Conservation (phyloP, 2,329 filamentous ascomycete genomes). For the Hirsutella thompsonii region DNA sequence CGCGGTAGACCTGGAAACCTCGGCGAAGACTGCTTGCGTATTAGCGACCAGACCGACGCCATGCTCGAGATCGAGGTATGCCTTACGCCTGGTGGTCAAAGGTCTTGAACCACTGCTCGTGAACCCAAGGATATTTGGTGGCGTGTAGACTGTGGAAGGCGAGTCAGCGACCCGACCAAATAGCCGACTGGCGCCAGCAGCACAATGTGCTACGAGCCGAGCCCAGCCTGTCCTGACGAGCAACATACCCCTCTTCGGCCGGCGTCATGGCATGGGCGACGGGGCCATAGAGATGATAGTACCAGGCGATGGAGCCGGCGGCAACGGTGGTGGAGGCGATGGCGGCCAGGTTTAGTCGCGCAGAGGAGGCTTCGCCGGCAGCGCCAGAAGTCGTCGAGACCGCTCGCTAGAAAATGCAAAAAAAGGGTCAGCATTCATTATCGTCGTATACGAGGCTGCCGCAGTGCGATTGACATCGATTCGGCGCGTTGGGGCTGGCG, state of each 20-base stretch:
- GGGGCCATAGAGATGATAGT: constrained; percentile 90
- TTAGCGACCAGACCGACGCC: background rate
- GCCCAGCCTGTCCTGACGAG: background rate
- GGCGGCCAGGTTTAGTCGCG: constrained; percentile 77
- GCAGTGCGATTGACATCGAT: constrained; percentile 15
- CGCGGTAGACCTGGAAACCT: constrained; percentile 98
- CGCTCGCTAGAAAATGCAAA: constrained; percentile 35
- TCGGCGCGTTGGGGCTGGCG: constrained; percentile 10
- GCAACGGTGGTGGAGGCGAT: constrained; percentile 77
- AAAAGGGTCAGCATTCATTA: constrained; percentile 23
- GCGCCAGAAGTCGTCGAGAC: constrained; percentile 64
- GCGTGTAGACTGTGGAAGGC: constrained; percentile 61
- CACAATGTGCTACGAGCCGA: constrained; percentile 20
- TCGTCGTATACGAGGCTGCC: background rate
- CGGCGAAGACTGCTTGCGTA: constrained; percentile 65
- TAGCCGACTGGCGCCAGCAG: constrained; percentile 7
- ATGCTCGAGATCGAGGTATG: background rate
- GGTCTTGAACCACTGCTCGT: constrained; percentile 82
- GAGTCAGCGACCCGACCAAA: constrained; percentile 13
- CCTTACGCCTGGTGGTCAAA: constrained; percentile 94
- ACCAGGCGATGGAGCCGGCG: constrained; percentile 86
- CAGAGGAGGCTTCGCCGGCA: constrained; percentile 55
- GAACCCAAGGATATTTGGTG: constrained; percentile 90
- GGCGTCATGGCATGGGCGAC: constrained; percentile 81
- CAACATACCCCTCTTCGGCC: constrained; percentile 92